Base-by-base conservation (phyloP, 108 stramenopile genomes). In the Pseudonitzschia multiseries region DNA sequence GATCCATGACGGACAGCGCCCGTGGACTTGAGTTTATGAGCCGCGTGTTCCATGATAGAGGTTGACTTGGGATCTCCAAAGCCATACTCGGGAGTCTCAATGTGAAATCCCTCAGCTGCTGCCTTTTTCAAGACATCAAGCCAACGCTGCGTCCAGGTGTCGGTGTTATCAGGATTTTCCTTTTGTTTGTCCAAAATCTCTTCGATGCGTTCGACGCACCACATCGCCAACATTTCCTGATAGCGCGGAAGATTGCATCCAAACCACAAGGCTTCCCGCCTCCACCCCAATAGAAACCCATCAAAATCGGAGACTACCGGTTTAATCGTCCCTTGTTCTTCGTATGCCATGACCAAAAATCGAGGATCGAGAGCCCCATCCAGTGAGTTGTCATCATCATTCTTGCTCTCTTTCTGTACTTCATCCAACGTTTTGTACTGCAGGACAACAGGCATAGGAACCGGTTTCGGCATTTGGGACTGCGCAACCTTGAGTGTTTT, bases 1-100 rank as follows among this genome's bases (percentile, higher is more conserved):
- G 84, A 84, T 20, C 89, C 89, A 73, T 91, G 89, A 27, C 89
- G 79, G 31, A 91, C 89, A 33, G 87, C 86, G 14, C 89, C 89
- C 27, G 83, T 83, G 54, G 84, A 78, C 52, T 78, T 82, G 28
- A 88, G 56, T 20, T 82, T 74, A 9, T 79, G 56, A 21, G 86
- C 87, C 17, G 87, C 89, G 61, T 81, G 62, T 69, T 81, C 86
- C 87, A 91, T 88, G 54, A 88, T 85, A 22, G 79, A 69, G 51
- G 86, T 88, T 8, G 87, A 87, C 63, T 88, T 88, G 40, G 89
- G 87, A 83, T 91, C 89, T 4, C 86, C 86, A 78, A 86, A 91
- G 27, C 89, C 89, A 69, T 81, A 91, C 66, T 80, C 78, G 27
- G 89, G 89, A 72, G 83, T 83, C n/a, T 72, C 71, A 17, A 63